Conservation (phyloP, 345 rosid genomes). For the Streptanthus diversifolius region DNA sequence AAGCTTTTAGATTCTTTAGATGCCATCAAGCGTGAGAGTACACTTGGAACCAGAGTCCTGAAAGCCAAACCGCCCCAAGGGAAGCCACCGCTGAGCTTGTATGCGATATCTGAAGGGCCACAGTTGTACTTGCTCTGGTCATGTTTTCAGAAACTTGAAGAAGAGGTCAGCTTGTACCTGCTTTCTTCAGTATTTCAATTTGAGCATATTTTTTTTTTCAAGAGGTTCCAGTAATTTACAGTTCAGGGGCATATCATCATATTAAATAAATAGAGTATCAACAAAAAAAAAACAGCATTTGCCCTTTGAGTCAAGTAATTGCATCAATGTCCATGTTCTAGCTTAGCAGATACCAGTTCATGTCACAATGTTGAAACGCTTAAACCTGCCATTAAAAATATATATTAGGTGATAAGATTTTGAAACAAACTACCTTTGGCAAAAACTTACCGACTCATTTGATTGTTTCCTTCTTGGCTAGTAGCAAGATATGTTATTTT, state of each 20-base stretch:
- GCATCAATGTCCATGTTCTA: neutral
- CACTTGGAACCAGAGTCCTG: constrained; percentile 40
- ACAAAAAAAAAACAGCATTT: neutral
- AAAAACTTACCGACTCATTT: neutral
- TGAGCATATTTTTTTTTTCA: neutral
- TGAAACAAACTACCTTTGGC: neutral
- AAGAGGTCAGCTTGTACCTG: constrained; percentile 62
- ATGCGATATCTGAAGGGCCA: constrained; percentile 67
- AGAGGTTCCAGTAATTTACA: neutral
- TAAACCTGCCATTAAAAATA: neutral
- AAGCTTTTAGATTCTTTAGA: constrained; percentile 73
- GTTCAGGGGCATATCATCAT: neutral
- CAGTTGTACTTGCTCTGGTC: constrained; percentile 69
- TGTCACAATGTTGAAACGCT: neutral
- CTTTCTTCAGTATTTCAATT: constrained; percentile 18
- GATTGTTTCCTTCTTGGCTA: neutral
- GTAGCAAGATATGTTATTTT: neutral
- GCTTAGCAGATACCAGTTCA: neutral
- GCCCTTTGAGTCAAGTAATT: neutral
- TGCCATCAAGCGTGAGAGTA: constrained; percentile 40
- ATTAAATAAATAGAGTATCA: neutral
- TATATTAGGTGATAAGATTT: neutral
- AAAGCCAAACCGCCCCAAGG: constrained; percentile 43
- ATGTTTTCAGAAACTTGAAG: constrained; percentile 62
- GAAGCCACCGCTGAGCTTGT: constrained; percentile 57